Percentiles rank a stretch among this genome's conserved stretches.
phyloP scores from a whole-genome alignment of 2,329 filamentous ascomycete species.

The Paecilomyces sp. region DNA sequence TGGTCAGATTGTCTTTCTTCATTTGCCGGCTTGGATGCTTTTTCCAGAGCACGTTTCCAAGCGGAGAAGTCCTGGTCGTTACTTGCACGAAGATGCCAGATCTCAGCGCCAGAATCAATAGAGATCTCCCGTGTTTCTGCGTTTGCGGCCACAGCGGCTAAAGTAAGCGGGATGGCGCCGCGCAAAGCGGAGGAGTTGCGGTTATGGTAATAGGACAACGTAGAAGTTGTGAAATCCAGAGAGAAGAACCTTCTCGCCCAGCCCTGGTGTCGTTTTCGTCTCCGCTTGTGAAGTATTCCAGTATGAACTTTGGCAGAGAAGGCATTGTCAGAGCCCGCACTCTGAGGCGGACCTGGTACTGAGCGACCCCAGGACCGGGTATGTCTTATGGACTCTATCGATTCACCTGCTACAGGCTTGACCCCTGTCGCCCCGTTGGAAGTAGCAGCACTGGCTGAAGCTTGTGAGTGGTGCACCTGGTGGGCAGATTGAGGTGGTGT shows the following conservation, averaged over 20 bases:
- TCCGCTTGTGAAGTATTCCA: constrained; percentile 78
- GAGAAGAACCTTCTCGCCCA: constrained; percentile 94
- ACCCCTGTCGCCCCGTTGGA: constrained; percentile 22
- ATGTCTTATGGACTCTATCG: constrained; percentile 44
- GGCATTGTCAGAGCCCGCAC: constrained; percentile 16
- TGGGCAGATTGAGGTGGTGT: constrained; percentile 37
- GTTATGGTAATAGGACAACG: constrained; percentile 93
- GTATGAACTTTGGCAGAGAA: constrained; percentile 60
- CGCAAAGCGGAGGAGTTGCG: constrained; percentile 86
- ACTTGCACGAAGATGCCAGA: constrained; percentile 86
- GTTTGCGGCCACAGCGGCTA: constrained; percentile 86
- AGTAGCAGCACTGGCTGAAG: constrained; percentile 38
- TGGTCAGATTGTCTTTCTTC: constrained; percentile 23
- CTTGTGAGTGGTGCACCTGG: constrained; percentile 47
- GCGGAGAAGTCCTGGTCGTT: constrained; percentile 79
- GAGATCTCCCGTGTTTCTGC: constrained; percentile 85
- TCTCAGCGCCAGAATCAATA: constrained; percentile 91
- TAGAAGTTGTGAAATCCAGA: constrained; percentile 87
- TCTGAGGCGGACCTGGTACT: constrained; percentile 12
- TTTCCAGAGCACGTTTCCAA: constrained; percentile 81
- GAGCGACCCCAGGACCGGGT: constrained; percentile 20
- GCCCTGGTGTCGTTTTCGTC: constrained; percentile 88
- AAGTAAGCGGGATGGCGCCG: constrained; percentile 82
- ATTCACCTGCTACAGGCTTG: constrained; percentile 38
- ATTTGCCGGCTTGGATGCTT: constrained; percentile 54